phyloP scores from a whole-genome alignment of 108 stramenopile genomes.

The Skeletonema menzelii region DNA sequence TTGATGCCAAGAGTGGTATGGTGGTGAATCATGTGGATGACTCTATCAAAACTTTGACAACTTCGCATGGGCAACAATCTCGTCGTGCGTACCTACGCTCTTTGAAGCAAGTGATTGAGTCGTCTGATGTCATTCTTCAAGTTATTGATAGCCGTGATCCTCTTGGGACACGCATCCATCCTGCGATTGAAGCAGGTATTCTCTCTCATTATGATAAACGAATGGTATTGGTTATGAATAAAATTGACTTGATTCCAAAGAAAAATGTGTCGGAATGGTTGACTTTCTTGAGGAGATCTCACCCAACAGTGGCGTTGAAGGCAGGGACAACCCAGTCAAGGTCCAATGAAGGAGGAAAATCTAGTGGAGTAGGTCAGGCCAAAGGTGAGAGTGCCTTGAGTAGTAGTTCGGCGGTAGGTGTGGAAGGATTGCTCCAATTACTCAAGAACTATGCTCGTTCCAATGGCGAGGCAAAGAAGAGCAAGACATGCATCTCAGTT shows the following conservation, averaged over 20 bases:
- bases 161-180: constrained; percentile 87
- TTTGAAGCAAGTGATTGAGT: constrained; percentile 95
- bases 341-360: constrained; percentile 48
- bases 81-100: constrained; percentile 85
- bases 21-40: constrained; percentile 7
- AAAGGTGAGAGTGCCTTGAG: constrained; percentile 52
- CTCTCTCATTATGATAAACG: constrained; percentile 87
- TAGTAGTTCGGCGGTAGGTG: constrained; percentile 82
- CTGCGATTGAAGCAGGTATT: constrained; percentile 88
- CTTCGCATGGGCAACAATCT: constrained; percentile 49
- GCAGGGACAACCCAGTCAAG: constrained; percentile 59
- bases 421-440: constrained; percentile 92
- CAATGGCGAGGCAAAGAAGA: constrained; percentile 53
- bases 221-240: constrained; percentile 98
- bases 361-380: constrained; percentile 60
- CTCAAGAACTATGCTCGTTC: constrained; percentile 99
- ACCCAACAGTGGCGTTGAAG: constrained; percentile 96
- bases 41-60: constrained; percentile 9
- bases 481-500: constrained; percentile 88
- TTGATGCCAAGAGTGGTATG: constrained; percentile 27
- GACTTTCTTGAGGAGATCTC: constrained; percentile 77
- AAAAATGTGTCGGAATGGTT: constrained; percentile 93
- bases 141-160: constrained; percentile 99
- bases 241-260: constrained; percentile 97
- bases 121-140: constrained; percentile 95